Evolutionary conservation across 257 asterid species (phyloP).

Genomic region (Fraxinus americana): DNA sequence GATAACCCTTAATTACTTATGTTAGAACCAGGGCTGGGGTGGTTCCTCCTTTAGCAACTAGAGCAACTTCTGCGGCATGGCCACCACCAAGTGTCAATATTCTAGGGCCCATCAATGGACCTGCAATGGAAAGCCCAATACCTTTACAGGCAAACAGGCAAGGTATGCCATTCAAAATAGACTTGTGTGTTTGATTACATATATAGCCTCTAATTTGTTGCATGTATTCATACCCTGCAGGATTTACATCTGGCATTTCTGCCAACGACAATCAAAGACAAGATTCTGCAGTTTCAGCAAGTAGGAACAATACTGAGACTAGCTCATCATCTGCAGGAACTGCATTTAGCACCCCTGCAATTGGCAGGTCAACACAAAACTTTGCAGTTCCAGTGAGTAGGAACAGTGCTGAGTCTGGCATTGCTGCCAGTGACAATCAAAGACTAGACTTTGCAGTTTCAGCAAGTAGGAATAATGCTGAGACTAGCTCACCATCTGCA

Average conservation of each 20-base stretch:
- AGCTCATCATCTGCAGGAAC: constrained; percentile 40
- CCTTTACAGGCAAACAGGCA: constrained; percentile 44
- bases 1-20: constrained; percentile 19
- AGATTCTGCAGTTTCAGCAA: constrained; percentile 33
- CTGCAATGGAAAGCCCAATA: constrained; percentile 27
- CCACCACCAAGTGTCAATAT: constrained; percentile 44
- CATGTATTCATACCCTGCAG: constrained; percentile 35
- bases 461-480: constrained; percentile 34
- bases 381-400: constrained; percentile 35
- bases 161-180: constrained; percentile 43
- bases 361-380: constrained; percentile 31
- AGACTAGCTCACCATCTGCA: constrained; percentile 36
- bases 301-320: constrained; percentile 37
- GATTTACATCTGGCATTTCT: constrained; percentile 38
- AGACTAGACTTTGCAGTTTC: constrained; percentile 40
- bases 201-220: constrained; percentile 17
- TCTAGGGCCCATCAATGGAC: constrained; percentile 37
- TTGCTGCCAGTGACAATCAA: constrained; percentile 21
- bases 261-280: constrained; percentile 30
- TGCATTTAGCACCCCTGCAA: constrained; percentile 22
- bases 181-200: constrained; percentile 14
- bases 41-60: constrained; percentile 60
- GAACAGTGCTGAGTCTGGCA: constrained; percentile 34
- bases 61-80: constrained; percentile 93
- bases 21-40: constrained; percentile 63